Conservation (phyloP, 805 yeast species). For the Starmera caribaea region DNA sequence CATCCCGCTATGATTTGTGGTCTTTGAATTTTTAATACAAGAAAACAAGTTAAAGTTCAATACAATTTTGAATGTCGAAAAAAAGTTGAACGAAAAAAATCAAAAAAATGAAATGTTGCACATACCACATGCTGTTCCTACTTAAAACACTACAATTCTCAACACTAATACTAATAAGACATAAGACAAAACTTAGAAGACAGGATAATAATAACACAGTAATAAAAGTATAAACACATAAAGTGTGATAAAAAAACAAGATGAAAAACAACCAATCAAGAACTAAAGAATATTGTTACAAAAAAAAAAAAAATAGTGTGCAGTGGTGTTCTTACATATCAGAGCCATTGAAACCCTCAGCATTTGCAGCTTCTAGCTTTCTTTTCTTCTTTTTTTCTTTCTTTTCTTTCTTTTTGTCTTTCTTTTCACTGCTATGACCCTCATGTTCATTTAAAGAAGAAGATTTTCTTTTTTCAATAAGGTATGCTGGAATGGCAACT, state of each 20-base stretch:
- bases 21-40: too few species aligned
- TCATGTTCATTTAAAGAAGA: constrained; percentile 12
- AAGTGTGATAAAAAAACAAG: neutral
- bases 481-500: constrained; percentile 27
- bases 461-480: constrained; percentile 27
- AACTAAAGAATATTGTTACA: neutral
- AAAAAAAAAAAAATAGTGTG: too few species aligned
- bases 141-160: too few species aligned
- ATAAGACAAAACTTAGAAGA: constrained; percentile 6
- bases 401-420: constrained; percentile 43
- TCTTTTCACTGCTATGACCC: constrained; percentile 28
- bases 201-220: constrained; percentile 1
- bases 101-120: too few species aligned
- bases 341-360: constrained; percentile 1
- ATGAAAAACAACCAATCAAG: neutral
- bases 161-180: neutral
- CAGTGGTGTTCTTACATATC: neutral
- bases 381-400: constrained; percentile 46
- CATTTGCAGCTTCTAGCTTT: constrained; percentile 12
- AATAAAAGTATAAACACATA: neutral
- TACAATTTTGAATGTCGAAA: too few species aligned
- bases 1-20: too few species aligned
- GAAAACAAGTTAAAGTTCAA: too few species aligned
- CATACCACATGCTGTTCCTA: too few species aligned
- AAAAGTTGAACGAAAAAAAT: too few species aligned